A percentile compares a stretch with the other conserved stretches of the same genome.
phyloP scores from a whole-genome alignment of 2,329 filamentous ascomycete species.

The Fusarium torreyae region DNA sequence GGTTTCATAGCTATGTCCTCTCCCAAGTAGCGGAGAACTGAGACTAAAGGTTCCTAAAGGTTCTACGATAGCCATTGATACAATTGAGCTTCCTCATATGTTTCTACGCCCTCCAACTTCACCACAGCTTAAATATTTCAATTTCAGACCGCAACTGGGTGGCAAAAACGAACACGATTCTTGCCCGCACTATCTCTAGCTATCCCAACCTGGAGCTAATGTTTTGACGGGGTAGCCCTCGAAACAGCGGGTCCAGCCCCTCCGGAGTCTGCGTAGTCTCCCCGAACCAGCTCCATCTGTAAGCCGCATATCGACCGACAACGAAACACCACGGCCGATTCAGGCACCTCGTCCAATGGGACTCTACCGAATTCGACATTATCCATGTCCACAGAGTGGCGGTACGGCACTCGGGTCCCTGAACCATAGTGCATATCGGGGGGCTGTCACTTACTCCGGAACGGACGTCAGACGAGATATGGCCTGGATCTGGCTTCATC shows the following conservation, averaged over 20 bases:
- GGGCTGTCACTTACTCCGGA: constrained; percentile 20
- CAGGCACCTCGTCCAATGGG: constrained; percentile 34
- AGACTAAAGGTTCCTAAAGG: background rate
- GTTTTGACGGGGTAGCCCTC: constrained; percentile 26
- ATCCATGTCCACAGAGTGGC: constrained; percentile 17
- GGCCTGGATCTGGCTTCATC: constrained; percentile 16
- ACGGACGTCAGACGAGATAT: constrained; percentile 15
- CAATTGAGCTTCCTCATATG: background rate
- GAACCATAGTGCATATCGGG: constrained; percentile 27
- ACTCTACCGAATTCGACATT: constrained; percentile 16
- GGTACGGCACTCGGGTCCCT: constrained; percentile 17
- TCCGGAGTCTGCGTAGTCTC: constrained; percentile 35
- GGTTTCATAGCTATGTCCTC: constrained; percentile 15
- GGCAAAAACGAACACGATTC: constrained; percentile 20
- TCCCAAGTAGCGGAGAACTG: constrained; percentile 4
- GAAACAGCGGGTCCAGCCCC: constrained; percentile 14
- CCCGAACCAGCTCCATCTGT: constrained; percentile 15
- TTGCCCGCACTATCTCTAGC: constrained; percentile 20
- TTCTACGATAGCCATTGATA: background rate
- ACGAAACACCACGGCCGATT: constrained; percentile 14
- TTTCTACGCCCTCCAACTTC: background rate
- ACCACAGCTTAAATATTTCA: background rate
- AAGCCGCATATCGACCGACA: constrained; percentile 35
- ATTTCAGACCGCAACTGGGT: constrained; percentile 11
- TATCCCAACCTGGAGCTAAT: constrained; percentile 35